Evolutionary conservation across 2,329 filamentous ascomycete genomes (phyloP), one percentile per base, ranked within the genome.

Genomic region (Samsoniella hepiali): DNA sequence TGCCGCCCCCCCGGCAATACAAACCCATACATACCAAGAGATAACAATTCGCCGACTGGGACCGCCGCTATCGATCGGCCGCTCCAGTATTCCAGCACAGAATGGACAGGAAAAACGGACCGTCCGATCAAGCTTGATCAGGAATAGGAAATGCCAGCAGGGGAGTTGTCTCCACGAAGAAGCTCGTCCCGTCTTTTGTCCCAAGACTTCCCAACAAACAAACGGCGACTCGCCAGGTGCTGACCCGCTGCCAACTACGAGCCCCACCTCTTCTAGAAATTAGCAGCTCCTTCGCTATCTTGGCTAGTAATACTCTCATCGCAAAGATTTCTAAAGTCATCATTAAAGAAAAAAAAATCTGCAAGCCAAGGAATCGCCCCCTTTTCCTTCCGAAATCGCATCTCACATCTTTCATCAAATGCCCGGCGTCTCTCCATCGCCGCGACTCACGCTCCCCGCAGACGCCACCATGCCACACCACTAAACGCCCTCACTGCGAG

Each of bases 261-360:
- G 45, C 57, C 40, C 57, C 57, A 59, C 57, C 57, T 50, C 57
- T 58, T 40, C 22, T 29, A 29, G 57, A 57, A 50, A 6, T 59
- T 11, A 31, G 32, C 34, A 32, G 54, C 17, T 22, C 22, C 34
- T 31, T 32, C 13, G n/a, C 40, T 27, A 32, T 36, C 40, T 36
- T 32, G 40, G 2, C 11, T 22, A 3, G 7, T 44, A 6, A 29
- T n/a, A 38, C 29, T 38, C 5, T 22, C 32, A 8, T 44, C 29
- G 32, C 17, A 58, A 27, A 15, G 7, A 58, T 29, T 58, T n/a
- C 15, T 10, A 29, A 10, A 32, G 3, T 31, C 38, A 34, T 22
- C 13, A 34, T 13, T 54, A 5, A 38, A 36, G 34, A 34, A 42
- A 29, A 11, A 42, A 11, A 27, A 38, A 15, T 29, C 44, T 47